A percentile compares a stretch with the other conserved stretches of the same genome.
These are phyloP conservation scores for Suillus clintonianus DNA, from an alignment of 768 basidiomycete genomes.

Conservation along the genomic window DNA sequence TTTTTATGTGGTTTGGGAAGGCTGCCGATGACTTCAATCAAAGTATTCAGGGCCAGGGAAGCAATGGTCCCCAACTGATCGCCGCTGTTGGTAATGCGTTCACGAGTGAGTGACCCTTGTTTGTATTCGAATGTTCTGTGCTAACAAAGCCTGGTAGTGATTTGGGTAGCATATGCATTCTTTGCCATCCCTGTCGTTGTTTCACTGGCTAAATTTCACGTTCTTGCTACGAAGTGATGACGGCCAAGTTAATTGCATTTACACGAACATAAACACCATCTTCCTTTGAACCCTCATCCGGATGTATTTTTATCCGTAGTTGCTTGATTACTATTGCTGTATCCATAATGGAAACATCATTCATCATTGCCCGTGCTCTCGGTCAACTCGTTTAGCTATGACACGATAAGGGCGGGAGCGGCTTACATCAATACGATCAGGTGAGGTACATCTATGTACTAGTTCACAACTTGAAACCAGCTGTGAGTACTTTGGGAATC, in stretches of 20 bases:
- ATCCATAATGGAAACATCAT: conserved; percentile 1
- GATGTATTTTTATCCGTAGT: not conserved
- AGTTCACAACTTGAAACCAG: too few species aligned
- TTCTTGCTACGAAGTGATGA: conserved; percentile 46
- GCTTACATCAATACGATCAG: not conserved
- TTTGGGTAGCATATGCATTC: conserved; percentile 79
- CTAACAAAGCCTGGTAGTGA: conserved; percentile 47
- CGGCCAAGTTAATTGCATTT: conserved; percentile 3
- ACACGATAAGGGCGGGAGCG: not conserved
- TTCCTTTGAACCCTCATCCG: not conserved
- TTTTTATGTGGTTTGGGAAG: conserved; percentile 83
- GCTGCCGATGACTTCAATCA: conserved; percentile 77
- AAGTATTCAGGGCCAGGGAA: conserved; percentile 53
- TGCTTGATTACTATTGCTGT: not conserved
- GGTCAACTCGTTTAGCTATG: not conserved
- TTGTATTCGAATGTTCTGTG: conserved; percentile 5
- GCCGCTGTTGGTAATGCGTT: conserved; percentile 73
- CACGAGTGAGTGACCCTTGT: conserved; percentile 53
- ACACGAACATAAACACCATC: not conserved
- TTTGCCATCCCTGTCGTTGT: conserved; percentile 69
- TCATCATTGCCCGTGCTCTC: not conserved
- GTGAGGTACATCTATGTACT: not conserved
- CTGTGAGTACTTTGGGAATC: not conserved
- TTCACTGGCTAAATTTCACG: conserved; percentile 67
- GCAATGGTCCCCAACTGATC: conserved; percentile 56